Conservation (phyloP, 2,329 filamentous ascomycete species). For the Neobulgaria alba region DNA sequence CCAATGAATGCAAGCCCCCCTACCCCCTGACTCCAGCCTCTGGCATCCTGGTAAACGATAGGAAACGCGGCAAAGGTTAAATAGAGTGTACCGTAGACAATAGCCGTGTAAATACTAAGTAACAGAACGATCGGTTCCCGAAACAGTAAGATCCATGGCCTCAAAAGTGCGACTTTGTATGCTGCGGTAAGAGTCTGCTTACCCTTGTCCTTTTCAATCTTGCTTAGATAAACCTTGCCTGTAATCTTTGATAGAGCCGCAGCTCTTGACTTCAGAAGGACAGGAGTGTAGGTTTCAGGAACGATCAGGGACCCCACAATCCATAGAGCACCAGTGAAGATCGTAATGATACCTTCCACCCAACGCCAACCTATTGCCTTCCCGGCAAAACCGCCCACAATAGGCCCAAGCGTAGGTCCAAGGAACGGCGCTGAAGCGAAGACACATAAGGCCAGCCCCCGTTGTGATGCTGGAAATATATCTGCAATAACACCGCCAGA, state of each 20-base stretch:
- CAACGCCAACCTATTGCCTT: conserved; percentile 63
- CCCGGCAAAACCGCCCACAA: conserved; percentile 52
- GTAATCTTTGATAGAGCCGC: conserved; percentile 45
- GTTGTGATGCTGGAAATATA: conserved; percentile 42
- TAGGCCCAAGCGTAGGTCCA: conserved; percentile 53
- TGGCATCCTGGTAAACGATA: conserved; percentile 53
- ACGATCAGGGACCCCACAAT: conserved; percentile 40
- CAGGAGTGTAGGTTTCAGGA: conserved; percentile 51
- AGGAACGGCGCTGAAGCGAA: conserved; percentile 60
- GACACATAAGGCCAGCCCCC: conserved; percentile 48
- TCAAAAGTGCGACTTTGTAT: conserved; percentile 64
- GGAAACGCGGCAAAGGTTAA: conserved; percentile 52
- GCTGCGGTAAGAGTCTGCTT: neutral
- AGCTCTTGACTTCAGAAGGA: conserved; percentile 68
- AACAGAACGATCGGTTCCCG: conserved; percentile 67
- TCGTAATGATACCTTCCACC: conserved; percentile 55
- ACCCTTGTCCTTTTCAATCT: neutral
- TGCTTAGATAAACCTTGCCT: conserved; percentile 49
- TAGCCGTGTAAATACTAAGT: conserved; percentile 74
- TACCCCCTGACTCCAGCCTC: conserved; percentile 49
- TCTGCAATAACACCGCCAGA: conserved; percentile 54
- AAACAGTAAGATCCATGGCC: conserved; percentile 68
- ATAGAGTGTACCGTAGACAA: conserved; percentile 50
- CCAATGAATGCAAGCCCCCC: conserved; percentile 51
- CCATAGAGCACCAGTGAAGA: conserved; percentile 60